A percentile compares a stretch with the other conserved stretches of the same genome.
Evolutionary conservation across 2,329 filamentous ascomycete species (phyloP).

Genomic region (Verticillium isaacii): DNA sequence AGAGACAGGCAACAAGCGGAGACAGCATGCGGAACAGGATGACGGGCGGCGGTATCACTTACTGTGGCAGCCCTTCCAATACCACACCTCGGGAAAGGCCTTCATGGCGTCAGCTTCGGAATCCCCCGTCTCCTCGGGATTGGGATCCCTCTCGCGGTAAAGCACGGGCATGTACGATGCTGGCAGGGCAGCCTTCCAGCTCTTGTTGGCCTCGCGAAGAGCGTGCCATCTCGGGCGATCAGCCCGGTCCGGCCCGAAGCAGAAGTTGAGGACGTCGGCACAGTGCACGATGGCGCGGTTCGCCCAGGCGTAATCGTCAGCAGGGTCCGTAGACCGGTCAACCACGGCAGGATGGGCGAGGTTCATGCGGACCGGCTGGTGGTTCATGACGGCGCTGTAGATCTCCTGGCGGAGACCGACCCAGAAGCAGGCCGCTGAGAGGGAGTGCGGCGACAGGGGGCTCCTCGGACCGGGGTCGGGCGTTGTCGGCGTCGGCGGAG

Average conservation of each 20-base stretch:
- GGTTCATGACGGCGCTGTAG: constrained; percentile 48
- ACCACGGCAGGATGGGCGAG: constrained; percentile 42
- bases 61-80: constrained; percentile 11
- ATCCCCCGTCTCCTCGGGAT: not conserved
- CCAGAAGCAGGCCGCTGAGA: constrained; percentile 53
- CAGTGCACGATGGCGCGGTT: constrained; percentile 61
- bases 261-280: constrained; percentile 59
- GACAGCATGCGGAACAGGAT: not conserved
- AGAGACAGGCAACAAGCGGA: not conserved
- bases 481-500: not conserved
- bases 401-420: constrained; percentile 56
- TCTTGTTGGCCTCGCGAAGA: constrained; percentile 12
- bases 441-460: constrained; percentile 22
- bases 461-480: not conserved
- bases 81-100: constrained; percentile 26
- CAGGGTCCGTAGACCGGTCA: constrained; percentile 40
- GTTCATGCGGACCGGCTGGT: constrained; percentile 42
- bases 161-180: constrained; percentile 13
- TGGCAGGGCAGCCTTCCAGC: constrained; percentile 12
- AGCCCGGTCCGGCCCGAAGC: constrained; percentile 38
- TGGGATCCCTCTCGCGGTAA: constrained; percentile 9
- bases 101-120: constrained; percentile 1
- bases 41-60: not conserved
- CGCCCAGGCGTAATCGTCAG: constrained; percentile 52
- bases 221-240: constrained; percentile 9